These are phyloP conservation scores for Pichia sorboxylosa DNA, from an alignment of 1,139 yeast species.

Conservation along the genomic window DNA sequence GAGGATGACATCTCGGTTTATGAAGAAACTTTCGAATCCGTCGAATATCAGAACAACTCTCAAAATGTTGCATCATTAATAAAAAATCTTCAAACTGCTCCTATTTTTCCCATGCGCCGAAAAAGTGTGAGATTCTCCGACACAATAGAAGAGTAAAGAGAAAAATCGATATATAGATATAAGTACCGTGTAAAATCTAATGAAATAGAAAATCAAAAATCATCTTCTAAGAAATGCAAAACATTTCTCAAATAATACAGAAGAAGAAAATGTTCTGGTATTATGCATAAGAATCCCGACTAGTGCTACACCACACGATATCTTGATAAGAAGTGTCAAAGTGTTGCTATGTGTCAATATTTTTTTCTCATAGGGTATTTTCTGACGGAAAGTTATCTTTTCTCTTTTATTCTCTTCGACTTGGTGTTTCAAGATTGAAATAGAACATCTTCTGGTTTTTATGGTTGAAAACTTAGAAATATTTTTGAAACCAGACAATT, in stretches of 20 bases:
- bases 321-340: too few relatives aligned
- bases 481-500: constrained; percentile 12
- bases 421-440: constrained; percentile 12
- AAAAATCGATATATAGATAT: too few relatives aligned
- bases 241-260: too few relatives aligned
- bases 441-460: constrained; percentile 9
- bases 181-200: too few relatives aligned
- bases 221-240: neutral
- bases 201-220: neutral
- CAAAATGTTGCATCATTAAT: too few relatives aligned
- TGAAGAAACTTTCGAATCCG: constrained; percentile 10
- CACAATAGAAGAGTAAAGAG: too few relatives aligned
- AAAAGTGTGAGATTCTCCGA: constrained; percentile 22
- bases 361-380: too few relatives aligned
- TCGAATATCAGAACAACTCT: constrained; percentile 6
- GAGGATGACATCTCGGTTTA: constrained; percentile 1
- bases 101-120: constrained; percentile 14
- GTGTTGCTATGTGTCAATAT: too few relatives aligned
- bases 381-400: too few relatives aligned
- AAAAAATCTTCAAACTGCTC: constrained; percentile 14
- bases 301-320: constrained; percentile 19
- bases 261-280: neutral
- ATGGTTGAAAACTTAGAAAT: constrained; percentile 21
- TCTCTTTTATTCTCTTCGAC: constrained; percentile 5
- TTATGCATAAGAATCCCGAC: constrained; percentile 12